A percentile compares a stretch with the other conserved stretches of the same genome.
These are phyloP conservation scores for Nakazawaea ambrosiae DNA, from an alignment of 805 yeast genomes.

Conservation along the genomic window DNA sequence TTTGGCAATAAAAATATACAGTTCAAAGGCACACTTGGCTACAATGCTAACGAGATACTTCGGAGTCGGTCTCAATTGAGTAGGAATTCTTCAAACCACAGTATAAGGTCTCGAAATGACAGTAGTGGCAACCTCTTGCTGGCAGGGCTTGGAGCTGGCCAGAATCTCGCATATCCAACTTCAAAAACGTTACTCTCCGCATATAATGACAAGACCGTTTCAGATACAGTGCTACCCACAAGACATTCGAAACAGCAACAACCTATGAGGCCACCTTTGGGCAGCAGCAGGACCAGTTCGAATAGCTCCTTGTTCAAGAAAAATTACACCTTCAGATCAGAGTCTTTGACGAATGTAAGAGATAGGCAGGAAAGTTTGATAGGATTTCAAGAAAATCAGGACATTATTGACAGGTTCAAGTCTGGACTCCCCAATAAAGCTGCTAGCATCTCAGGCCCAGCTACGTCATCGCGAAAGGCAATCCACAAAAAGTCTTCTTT, in stretches of 20 bases:
- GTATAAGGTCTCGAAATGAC: constrained; percentile 7
- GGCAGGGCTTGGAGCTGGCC: constrained; percentile 8
- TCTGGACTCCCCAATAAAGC: constrained; percentile 2
- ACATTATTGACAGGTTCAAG: constrained; percentile 1
- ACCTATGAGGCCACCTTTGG: constrained; percentile 10
- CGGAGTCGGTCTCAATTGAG: constrained; percentile 8
- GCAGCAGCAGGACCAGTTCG: constrained; percentile 3
- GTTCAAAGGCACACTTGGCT: constrained; percentile 12
- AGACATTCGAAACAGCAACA: constrained; percentile 8
- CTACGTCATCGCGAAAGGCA: not conserved
- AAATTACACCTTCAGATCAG: constrained; percentile 8
- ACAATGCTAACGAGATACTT: constrained; percentile 7
- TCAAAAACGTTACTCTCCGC: constrained; percentile 16
- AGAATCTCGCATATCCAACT: too few species aligned
- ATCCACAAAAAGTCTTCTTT: constrained; percentile 7
- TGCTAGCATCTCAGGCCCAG: constrained; percentile 9
- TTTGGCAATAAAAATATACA: constrained; percentile 16
- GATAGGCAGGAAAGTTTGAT: constrained; percentile 3
- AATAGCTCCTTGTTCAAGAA: constrained; percentile 3
- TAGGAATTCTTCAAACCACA: constrained; percentile 5
- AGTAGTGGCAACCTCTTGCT: constrained; percentile 1
- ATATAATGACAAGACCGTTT: constrained; percentile 21
- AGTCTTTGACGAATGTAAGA: not conserved
- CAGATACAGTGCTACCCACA: constrained; percentile 19
- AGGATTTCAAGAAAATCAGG: not conserved